Evolutionary conservation across 768 basidiomycete genomes (phyloP).

Genomic region (Phanerochaete sordida): DNA sequence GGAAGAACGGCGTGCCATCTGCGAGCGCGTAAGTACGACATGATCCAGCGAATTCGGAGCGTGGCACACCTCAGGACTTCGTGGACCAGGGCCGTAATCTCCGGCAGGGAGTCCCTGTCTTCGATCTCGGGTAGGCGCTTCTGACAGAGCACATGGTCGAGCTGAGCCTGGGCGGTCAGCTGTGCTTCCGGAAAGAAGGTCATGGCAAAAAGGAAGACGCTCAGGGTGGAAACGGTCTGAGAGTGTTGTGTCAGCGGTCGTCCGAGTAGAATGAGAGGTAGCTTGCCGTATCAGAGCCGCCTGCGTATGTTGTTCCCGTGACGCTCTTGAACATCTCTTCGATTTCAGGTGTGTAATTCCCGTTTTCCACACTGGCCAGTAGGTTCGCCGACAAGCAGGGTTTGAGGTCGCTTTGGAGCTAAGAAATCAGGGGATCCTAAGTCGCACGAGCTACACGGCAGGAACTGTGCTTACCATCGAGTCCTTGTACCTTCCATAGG

Average conservation of each 20-base stretch:
- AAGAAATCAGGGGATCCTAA: background rate
- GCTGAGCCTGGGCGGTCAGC: background rate
- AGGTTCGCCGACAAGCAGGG: constrained; percentile 42
- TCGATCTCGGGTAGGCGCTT: background rate
- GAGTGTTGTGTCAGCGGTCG: no score
- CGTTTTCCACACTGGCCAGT: constrained; percentile 53
- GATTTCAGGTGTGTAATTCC: constrained; percentile 54
- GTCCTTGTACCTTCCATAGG: background rate
- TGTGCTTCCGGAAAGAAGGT: background rate
- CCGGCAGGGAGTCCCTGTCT: background rate
- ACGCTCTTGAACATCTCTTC: constrained; percentile 29
- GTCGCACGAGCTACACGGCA: background rate
- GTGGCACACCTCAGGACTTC: no score
- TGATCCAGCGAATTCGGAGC: no score
- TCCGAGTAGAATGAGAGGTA: no score
- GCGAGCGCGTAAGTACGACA: background rate
- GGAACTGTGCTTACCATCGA: background rate
- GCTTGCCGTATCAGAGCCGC: no score
- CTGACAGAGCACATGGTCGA: background rate
- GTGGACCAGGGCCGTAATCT: background rate
- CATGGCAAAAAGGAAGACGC: background rate
- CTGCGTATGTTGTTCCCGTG: constrained; percentile 22
- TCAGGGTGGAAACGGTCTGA: background rate
- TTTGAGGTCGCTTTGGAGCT: background rate
- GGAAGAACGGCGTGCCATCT: background rate